phyloP scores from a whole-genome alignment of 768 basidiomycete genomes.

The Rhodotorula babjevae region DNA sequence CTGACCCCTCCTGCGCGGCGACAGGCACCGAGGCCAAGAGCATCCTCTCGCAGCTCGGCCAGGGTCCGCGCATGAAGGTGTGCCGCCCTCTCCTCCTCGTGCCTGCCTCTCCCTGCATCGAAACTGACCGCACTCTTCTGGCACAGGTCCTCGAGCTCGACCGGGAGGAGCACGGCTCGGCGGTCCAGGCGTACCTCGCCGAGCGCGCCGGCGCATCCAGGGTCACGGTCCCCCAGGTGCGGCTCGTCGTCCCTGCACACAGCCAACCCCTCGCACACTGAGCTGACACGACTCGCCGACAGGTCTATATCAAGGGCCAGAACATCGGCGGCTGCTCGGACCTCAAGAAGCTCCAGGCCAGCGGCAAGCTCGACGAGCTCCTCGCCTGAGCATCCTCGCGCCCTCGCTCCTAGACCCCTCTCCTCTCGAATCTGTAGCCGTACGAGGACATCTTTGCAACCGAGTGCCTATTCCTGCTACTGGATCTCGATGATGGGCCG shows the following conservation, averaged over 20 bases:
- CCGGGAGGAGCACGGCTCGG: conserved; percentile 10
- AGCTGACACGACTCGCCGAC: not conserved
- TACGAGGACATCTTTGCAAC: not conserved
- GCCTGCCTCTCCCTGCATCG: not conserved
- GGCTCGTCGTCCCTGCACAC: not conserved
- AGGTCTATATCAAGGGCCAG: conserved; percentile 41
- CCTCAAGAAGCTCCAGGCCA: conserved; percentile 33
- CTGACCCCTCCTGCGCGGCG: not conserved
- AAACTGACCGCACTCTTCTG: too few species aligned
- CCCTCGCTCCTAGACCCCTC: not conserved
- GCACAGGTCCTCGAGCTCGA: conserved; percentile 32
- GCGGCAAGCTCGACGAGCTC: conserved; percentile 31
- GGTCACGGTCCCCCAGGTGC: conserved; percentile 41
- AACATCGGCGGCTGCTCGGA: conserved; percentile 38
- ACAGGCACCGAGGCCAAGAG: conserved; percentile 23
- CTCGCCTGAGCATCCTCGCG: conserved; percentile 8
- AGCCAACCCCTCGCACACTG: too few species aligned
- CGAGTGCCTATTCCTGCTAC: not conserved
- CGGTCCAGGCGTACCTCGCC: conserved; percentile 31
- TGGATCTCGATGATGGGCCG: conserved; percentile 35
- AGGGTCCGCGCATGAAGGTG: conserved; percentile 21
- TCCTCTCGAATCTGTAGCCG: not conserved
- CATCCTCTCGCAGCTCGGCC: conserved; percentile 16
- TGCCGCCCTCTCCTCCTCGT: not conserved
- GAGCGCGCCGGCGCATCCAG: conserved; percentile 1